These are phyloP conservation scores for Collybia nuda DNA, from an alignment of 768 basidiomycete genomes.

Conservation along the genomic window DNA sequence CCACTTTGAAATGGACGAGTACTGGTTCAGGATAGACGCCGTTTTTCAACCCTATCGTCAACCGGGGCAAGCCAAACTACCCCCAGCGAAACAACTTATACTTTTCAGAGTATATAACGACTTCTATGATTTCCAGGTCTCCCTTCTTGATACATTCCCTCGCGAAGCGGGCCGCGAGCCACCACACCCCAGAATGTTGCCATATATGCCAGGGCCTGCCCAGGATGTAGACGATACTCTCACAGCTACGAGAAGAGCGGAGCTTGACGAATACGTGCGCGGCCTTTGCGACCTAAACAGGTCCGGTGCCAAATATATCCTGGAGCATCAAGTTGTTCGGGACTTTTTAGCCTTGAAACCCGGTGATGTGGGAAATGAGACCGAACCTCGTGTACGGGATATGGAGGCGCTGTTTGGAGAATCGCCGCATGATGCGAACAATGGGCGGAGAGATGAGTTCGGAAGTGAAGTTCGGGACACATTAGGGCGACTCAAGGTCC, in stretches of 20 bases:
- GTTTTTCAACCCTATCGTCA: conserved; percentile 81
- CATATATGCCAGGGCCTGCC: conserved; percentile 97
- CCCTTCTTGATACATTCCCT: conserved; percentile 83
- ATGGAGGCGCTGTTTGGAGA: conserved; percentile 52
- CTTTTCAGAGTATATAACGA: conserved; percentile 96
- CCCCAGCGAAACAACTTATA: conserved; percentile 74
- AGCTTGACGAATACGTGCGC: conserved; percentile 87
- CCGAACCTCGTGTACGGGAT: conserved; percentile 57
- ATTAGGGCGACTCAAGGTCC: conserved; percentile 49
- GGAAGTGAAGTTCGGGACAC: conserved; percentile 47
- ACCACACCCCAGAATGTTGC: conserved; percentile 72
- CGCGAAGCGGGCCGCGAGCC: conserved; percentile 84
- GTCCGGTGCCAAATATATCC: conserved; percentile 71
- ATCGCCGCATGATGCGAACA: conserved; percentile 7
- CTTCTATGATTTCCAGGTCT: conserved; percentile 96
- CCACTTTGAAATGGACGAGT: conserved; percentile 93
- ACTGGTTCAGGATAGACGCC: conserved; percentile 96
- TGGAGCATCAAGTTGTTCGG: conserved; percentile 78
- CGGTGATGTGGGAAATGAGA: conserved; percentile 78
- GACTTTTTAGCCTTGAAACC: conserved; percentile 82
- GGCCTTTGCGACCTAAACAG: conserved; percentile 72
- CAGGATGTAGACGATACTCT: conserved; percentile 80
- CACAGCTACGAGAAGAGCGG: conserved; percentile 75
- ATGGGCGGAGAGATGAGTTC: conserved; percentile 33
- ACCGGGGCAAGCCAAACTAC: conserved; percentile 53